A percentile compares a stretch with the other conserved stretches of the same genome.
Evolutionary conservation across 768 basidiomycete genomes (phyloP).

Genomic region (Russula emetica): DNA sequence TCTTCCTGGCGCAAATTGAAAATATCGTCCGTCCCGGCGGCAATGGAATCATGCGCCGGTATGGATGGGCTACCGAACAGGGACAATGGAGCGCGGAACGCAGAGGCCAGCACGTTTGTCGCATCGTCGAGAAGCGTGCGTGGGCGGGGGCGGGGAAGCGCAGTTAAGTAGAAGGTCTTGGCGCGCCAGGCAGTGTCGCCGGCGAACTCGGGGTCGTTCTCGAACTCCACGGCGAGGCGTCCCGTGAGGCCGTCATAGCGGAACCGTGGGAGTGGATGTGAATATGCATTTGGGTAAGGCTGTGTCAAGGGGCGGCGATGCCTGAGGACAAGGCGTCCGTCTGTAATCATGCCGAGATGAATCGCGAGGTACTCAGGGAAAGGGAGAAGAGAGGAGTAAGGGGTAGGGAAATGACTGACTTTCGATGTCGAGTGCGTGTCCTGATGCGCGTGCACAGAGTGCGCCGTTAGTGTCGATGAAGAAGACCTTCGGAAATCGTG

Average conservation of each 20-base stretch:
- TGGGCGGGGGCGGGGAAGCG: slow-evolving; percentile 64
- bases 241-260: slow-evolving; percentile 50
- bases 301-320: slow-evolving; percentile 71
- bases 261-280: slow-evolving; percentile 73
- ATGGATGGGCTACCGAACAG: slow-evolving; percentile 36
- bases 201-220: slow-evolving; percentile 56
- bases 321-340: slow-evolving; percentile 62
- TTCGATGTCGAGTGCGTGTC: slow-evolving; percentile 79
- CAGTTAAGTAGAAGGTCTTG: slow-evolving; percentile 58
- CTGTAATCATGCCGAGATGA: slow-evolving; percentile 36
- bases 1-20: slow-evolving; percentile 71
- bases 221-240: slow-evolving; percentile 58
- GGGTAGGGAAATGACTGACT: slow-evolving; percentile 38
- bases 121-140: slow-evolving; percentile 69
- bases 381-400: background rate
- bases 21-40: slow-evolving; percentile 29
- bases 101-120: slow-evolving; percentile 57
- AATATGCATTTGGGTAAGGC: slow-evolving; percentile 74
- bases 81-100: slow-evolving; percentile 55
- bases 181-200: slow-evolving; percentile 50
- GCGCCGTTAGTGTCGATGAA: slow-evolving; percentile 76
- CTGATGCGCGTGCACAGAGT: slow-evolving; percentile 71
- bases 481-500: slow-evolving; percentile 53
- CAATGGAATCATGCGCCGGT: slow-evolving; percentile 21
- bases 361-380: background rate